These are phyloP conservation scores for Capsicum chinense DNA, from an alignment of 257 asterid species.

Conservation along the genomic window DNA sequence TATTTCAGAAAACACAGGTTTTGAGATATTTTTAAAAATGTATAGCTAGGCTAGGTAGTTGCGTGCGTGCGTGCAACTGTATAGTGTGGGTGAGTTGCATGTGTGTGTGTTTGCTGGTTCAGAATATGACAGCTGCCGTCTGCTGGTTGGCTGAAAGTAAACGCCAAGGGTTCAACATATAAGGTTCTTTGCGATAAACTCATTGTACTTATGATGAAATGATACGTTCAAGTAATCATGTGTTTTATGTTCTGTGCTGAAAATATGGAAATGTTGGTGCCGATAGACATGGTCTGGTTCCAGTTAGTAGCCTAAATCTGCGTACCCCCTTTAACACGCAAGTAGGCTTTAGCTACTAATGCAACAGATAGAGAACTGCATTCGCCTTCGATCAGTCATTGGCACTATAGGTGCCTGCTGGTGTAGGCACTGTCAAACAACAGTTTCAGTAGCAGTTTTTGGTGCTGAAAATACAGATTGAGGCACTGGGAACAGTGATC, in stretches of 20 bases:
- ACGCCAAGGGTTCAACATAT: neutral
- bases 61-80: neutral
- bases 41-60: neutral
- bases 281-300: neutral
- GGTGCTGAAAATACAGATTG: neutral
- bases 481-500: neutral
- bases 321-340: too few relatives aligned
- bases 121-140: neutral
- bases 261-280: neutral
- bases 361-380: too few relatives aligned
- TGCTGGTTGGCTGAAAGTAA: neutral
- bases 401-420: neutral
- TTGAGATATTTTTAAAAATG: neutral
- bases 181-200: neutral
- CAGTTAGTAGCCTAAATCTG: too few relatives aligned
- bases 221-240: neutral
- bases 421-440: neutral
- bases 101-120: conserved; percentile 4
- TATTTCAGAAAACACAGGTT: neutral
- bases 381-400: neutral
- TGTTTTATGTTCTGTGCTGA: neutral
- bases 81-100: conserved; percentile 10
- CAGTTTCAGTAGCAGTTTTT: neutral
- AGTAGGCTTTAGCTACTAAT: too few relatives aligned
- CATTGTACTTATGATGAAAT: neutral